phyloP scores from a whole-genome alignment of 2,329 filamentous ascomycete genomes.

The Zymoseptoria pseudotritici region DNA sequence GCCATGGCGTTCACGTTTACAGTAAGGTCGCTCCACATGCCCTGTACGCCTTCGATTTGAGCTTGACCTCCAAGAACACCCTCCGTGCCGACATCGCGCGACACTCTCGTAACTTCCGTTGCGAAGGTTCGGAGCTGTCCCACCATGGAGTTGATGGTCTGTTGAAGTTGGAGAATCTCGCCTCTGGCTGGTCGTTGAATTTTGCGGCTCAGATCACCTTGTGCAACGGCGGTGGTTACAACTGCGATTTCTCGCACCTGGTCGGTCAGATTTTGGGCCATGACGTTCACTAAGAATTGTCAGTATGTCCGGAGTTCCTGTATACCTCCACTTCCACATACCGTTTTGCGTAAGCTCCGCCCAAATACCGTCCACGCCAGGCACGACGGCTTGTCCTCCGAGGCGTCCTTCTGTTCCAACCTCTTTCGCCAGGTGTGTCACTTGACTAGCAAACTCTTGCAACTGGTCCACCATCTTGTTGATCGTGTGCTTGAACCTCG shows the following conservation, averaged over 20 bases:
- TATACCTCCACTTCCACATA: constrained; percentile 25
- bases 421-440: constrained; percentile 87
- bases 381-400: constrained; percentile 86
- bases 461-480: constrained; percentile 99
- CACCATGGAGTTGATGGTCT: constrained; percentile 69
- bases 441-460: constrained; percentile 92
- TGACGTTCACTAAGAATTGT: constrained; percentile 67
- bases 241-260: constrained; percentile 97
- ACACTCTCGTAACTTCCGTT: constrained; percentile 58
- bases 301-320: constrained; percentile 8
- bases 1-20: constrained; percentile 49
- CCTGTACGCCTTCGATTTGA: constrained; percentile 57
- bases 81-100: constrained; percentile 57
- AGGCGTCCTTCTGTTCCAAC: constrained; percentile 93
- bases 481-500: constrained; percentile 94
- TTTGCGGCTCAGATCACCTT: constrained; percentile 90
- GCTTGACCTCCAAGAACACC: constrained; percentile 57
- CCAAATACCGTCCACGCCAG: constrained; percentile 93
- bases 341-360: constrained; percentile 73
- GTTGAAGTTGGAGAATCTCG: constrained; percentile 90
- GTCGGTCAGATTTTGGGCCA: constrained; percentile 96
- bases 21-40: constrained; percentile 60
- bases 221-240: constrained; percentile 90
- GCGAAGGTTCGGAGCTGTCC: constrained; percentile 59
- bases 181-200: constrained; percentile 90